phyloP scores from a whole-genome alignment of 2,329 filamentous ascomycete genomes.

The Aspergillus pseudoterreus region DNA sequence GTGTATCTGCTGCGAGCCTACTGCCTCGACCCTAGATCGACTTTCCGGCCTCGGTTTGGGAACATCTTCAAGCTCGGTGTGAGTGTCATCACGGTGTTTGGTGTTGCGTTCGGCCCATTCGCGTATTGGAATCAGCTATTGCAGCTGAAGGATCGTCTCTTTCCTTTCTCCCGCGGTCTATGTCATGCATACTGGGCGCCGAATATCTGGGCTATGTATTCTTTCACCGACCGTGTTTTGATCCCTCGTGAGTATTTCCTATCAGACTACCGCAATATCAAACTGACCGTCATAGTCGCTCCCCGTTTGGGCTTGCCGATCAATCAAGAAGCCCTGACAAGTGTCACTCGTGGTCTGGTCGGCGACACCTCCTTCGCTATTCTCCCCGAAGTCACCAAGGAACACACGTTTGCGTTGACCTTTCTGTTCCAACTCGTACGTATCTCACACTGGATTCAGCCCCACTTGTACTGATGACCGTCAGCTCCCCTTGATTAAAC shows the following conservation, averaged over 20 bases:
- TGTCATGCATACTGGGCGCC: slow-evolving; percentile 99
- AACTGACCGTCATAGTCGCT: slow-evolving; percentile 59
- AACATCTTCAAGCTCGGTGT: slow-evolving; percentile 81
- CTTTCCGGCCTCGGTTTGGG: slow-evolving; percentile 70
- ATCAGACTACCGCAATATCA: not conserved
- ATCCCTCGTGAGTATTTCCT: slow-evolving; percentile 63
- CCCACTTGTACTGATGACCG: slow-evolving; percentile 14
- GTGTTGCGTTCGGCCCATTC: slow-evolving; percentile 85
- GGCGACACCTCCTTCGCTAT: slow-evolving; percentile 94
- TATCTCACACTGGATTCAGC: slow-evolving; percentile 13
- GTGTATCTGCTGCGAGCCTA: slow-evolving; percentile 86
- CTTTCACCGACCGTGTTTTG: slow-evolving; percentile 77
- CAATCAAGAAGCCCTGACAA: slow-evolving; percentile 71
- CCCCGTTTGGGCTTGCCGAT: slow-evolving; percentile 74
- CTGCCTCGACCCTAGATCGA: slow-evolving; percentile 73
- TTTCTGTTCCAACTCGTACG: slow-evolving; percentile 71
- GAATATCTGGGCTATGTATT: slow-evolving; percentile 96
- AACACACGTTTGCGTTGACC: slow-evolving; percentile 76
- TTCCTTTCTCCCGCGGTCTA: slow-evolving; percentile 88
- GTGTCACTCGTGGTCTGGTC: slow-evolving; percentile 87
- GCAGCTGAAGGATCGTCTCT: slow-evolving; percentile 79
- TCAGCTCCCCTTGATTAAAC: slow-evolving; percentile 69
- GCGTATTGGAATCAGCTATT: slow-evolving; percentile 73
- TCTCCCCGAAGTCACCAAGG: slow-evolving; percentile 77
- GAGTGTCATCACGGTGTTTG: slow-evolving; percentile 69